phyloP scores from a whole-genome alignment of 192 early-diverging fungal genomes.

The Coemansia sp. region DNA sequence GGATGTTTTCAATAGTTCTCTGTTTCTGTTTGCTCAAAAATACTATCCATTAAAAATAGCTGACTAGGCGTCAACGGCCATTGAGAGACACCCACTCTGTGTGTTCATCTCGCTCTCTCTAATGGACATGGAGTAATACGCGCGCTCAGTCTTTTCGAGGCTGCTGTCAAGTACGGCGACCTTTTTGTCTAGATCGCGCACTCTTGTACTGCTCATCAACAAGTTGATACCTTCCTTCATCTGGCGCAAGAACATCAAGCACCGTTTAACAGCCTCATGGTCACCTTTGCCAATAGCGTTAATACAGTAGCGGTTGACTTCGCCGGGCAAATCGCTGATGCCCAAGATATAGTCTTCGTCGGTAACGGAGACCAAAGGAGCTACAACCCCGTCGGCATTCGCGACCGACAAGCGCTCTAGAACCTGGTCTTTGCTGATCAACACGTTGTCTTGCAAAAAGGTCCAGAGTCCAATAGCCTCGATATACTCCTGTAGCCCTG shows the following conservation, averaged over 20 bases:
- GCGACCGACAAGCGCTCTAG: slow-evolving; percentile 17
- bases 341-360: slow-evolving; percentile 61
- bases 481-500: slow-evolving; percentile 55
- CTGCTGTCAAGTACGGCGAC: slow-evolving; percentile 41
- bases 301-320: slow-evolving; percentile 63
- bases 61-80: neutral
- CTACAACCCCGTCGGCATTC: neutral
- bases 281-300: slow-evolving; percentile 58
- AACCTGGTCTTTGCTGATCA: slow-evolving; percentile 47
- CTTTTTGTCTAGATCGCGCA: slow-evolving; percentile 43
- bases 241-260: slow-evolving; percentile 47
- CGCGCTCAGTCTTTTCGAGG: slow-evolving; percentile 50
- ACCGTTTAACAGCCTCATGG: slow-evolving; percentile 35
- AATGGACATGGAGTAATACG: slow-evolving; percentile 51
- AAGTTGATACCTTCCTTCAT: slow-evolving; percentile 51
- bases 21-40: neutral
- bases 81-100: neutral
- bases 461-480: slow-evolving; percentile 54
- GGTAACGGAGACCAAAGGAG: slow-evolving; percentile 24
- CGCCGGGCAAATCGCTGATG: slow-evolving; percentile 61
- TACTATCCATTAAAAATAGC: neutral
- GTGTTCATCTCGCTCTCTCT: slow-evolving; percentile 36
- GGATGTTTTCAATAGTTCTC: too few relatives aligned
- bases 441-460: slow-evolving; percentile 31
- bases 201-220: slow-evolving; percentile 12